Base-by-base conservation (phyloP, 495 filamentous ascomycete genomes). In the Hypoxylon rickii region DNA sequence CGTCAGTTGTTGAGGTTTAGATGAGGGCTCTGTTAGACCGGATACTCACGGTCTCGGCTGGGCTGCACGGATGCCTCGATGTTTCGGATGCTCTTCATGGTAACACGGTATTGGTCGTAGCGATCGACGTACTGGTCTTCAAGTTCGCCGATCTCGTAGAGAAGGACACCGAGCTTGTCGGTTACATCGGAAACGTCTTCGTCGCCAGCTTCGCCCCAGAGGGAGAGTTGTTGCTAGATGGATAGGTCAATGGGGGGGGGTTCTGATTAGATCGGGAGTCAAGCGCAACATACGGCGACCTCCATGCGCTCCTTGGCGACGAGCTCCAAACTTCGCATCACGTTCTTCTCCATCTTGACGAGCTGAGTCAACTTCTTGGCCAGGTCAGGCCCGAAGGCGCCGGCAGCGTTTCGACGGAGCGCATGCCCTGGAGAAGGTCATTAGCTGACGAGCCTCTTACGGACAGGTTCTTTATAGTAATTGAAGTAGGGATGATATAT, bases 261-360 rank as follows among this genome's bases (percentile, higher is more conserved):
- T 8, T 17, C 34, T 18, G 3, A 16, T 20, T 18, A 0, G 18
- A 7, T 12, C 22, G 32, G n/a, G 31, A 42, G 3, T 3, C 13
- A 38, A 29, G 19, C 5, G n/a, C 6, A 43, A 72, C 89, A 65
- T 86, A 96, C 91, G 64, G 94, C 95, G 61, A 96, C 94, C 63
- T 97, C 95, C 89, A 97, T 97, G 57, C 95, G 83, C 80, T 97
- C 94, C 60, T 90, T 85, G 24, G 91, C 89, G 33, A 97, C 94
- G 44, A 93, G 79, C 71, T 97, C 94, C 83, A 98, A 86, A 70
- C 92, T 96, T 66, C 94, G 89, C 94, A 98, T 98, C 40, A 96
- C 88, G 67, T 98, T 97, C 88, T 98, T 98, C 78, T 98, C 94
- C 95, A 98, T 97, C 81, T 98, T 97, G 54, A 98, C 94, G 29